phyloP scores from a whole-genome alignment of 192 early-diverging fungal species.

The Podila epicladia region DNA sequence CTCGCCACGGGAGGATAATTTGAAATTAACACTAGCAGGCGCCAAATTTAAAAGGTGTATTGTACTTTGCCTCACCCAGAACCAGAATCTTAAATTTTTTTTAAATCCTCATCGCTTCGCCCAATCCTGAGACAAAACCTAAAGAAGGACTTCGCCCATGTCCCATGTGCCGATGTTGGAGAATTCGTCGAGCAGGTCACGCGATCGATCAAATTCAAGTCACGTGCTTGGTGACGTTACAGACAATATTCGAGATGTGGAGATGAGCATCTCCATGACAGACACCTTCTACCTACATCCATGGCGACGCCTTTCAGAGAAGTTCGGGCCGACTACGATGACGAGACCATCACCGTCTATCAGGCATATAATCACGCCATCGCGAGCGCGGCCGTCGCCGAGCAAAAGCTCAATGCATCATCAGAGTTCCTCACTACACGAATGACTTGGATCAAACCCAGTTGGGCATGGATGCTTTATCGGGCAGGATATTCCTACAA shows the following conservation, averaged over 20 bases:
- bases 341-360: conserved; percentile 51
- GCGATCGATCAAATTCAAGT: background rate
- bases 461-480: conserved; percentile 63
- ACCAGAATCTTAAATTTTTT: too few relatives aligned
- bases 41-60: too few relatives aligned
- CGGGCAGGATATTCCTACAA: conserved; percentile 58
- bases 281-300: conserved; percentile 11
- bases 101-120: too few relatives aligned
- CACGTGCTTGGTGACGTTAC: background rate
- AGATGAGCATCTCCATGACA: conserved; percentile 6
- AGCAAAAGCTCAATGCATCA: conserved; percentile 51
- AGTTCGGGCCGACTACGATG: conserved; percentile 46
- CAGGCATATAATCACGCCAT: conserved; percentile 53
- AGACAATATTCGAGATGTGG: background rate
- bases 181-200: background rate
- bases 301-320: conserved; percentile 23
- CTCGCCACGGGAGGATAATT: too few relatives aligned
- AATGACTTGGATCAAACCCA: conserved; percentile 63
- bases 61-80: too few relatives aligned
- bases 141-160: too few relatives aligned
- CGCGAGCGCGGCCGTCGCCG: conserved; percentile 34
- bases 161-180: too few relatives aligned
- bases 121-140: too few relatives aligned
- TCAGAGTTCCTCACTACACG: conserved; percentile 45
- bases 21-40: too few relatives aligned